These are phyloP conservation scores for Solanum hybrid DNA, from an alignment of 305 asterid genomes.

Conservation along the genomic window DNA sequence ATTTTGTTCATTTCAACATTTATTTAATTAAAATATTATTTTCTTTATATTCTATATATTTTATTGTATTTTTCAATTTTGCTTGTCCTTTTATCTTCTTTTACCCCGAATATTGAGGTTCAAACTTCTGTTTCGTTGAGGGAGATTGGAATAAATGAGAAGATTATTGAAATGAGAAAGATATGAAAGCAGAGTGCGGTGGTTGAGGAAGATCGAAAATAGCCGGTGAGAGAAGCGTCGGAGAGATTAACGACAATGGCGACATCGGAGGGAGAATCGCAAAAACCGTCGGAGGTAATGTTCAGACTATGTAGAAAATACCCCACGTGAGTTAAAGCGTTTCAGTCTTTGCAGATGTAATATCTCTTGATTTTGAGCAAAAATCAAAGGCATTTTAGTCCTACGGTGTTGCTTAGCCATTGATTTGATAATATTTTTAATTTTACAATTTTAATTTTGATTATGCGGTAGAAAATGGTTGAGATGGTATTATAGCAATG, in stretches of 20 bases:
- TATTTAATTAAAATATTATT: no score
- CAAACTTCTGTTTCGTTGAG: not conserved
- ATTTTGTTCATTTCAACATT: no score
- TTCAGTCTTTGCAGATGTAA: no score
- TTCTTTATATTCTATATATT: no score
- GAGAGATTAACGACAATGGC: not conserved
- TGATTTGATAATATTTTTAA: no score
- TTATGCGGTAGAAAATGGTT: not conserved
- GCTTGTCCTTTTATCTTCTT: not conserved
- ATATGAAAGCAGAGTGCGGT: no score
- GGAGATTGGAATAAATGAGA: not conserved
- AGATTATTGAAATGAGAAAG: not conserved
- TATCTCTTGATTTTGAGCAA: not conserved
- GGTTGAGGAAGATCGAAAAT: not conserved
- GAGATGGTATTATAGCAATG: not conserved
- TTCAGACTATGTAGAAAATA: not conserved
- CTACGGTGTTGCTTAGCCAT: not conserved
- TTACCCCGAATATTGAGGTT: no score
- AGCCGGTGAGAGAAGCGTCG: not conserved
- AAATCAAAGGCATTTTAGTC: not conserved
- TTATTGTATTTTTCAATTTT: not conserved
- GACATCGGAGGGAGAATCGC: not conserved
- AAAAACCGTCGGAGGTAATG: not conserved
- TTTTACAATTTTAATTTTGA: not conserved
- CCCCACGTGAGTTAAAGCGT: no score